Evolutionary conservation across 768 basidiomycete species (phyloP).

Genomic region (Boletus reticuloceps): DNA sequence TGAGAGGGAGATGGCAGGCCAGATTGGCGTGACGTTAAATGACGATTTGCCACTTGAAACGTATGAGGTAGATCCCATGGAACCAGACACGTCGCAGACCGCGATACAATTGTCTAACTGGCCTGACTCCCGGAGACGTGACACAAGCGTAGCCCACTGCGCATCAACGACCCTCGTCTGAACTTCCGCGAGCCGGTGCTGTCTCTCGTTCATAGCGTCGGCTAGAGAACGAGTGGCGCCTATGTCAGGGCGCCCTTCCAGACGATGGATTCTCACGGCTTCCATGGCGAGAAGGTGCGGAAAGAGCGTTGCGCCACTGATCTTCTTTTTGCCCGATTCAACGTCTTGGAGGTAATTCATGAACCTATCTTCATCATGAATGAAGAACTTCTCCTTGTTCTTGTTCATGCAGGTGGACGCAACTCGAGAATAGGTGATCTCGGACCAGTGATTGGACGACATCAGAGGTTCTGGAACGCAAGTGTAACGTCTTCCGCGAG

Average conservation of each 20-base stretch:
- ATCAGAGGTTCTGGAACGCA: slow-evolving; percentile 60
- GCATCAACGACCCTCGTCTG: slow-evolving; percentile 50
- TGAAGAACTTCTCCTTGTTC: slow-evolving; percentile 52
- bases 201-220: slow-evolving; percentile 24
- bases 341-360: slow-evolving; percentile 54
- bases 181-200: slow-evolving; percentile 32
- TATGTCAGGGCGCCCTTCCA: not conserved
- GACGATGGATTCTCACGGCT: slow-evolving; percentile 17
- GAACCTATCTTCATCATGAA: slow-evolving; percentile 60
- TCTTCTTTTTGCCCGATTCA: slow-evolving; percentile 49
- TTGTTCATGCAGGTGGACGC: slow-evolving; percentile 60
- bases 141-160: slow-evolving; percentile 65
- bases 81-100: slow-evolving; percentile 72
- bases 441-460: slow-evolving; percentile 55
- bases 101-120: slow-evolving; percentile 62
- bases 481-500: slow-evolving; percentile 47
- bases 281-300: slow-evolving; percentile 59
- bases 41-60: slow-evolving; percentile 1
- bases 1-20: slow-evolving; percentile 62
- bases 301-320: slow-evolving; percentile 66
- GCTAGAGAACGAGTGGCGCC: not conserved
- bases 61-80: slow-evolving; percentile 48
- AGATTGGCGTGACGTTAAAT: slow-evolving; percentile 43
- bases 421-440: slow-evolving; percentile 58
- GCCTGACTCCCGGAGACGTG: slow-evolving; percentile 50